Evolutionary conservation across 768 basidiomycete species (phyloP).

Genomic region (Xerocomellus intermedius): DNA sequence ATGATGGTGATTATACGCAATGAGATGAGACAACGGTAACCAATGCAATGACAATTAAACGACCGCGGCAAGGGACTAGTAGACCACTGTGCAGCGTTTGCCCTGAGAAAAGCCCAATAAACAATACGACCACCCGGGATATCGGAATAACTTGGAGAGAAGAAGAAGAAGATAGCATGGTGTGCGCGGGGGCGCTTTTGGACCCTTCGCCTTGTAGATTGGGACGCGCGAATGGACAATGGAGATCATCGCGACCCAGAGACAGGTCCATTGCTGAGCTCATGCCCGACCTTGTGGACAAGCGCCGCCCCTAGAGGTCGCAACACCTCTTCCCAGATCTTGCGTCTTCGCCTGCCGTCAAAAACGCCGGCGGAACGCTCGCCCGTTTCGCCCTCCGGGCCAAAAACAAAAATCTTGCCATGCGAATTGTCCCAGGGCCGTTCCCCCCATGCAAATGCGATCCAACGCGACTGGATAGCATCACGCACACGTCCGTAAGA

Average conservation of each 20-base stretch:
- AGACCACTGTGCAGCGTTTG: background rate
- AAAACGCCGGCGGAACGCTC: conserved; percentile 67
- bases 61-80: background rate
- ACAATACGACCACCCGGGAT: background rate
- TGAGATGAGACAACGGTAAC: background rate
- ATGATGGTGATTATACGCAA: background rate
- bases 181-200: conserved; percentile 11
- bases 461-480: conserved; percentile 71
- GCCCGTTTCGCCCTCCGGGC: conserved; percentile 79
- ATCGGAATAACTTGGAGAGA: background rate
- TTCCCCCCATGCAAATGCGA: conserved; percentile 71
- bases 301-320: conserved; percentile 65
- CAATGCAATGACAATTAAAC: conserved; percentile 3
- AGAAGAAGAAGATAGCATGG: background rate
- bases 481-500: conserved; percentile 66
- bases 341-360: conserved; percentile 57
- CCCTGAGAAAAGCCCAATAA: conserved; percentile 2
- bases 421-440: conserved; percentile 59
- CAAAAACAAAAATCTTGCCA: conserved; percentile 74
- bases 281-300: conserved; percentile 71
- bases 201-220: background rate
- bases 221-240: background rate
- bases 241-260: conserved; percentile 21
- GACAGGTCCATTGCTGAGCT: conserved; percentile 69
- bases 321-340: conserved; percentile 62